Base-by-base conservation (phyloP, 352 stramenopile genomes). In the Phytophthora pinifolia region DNA sequence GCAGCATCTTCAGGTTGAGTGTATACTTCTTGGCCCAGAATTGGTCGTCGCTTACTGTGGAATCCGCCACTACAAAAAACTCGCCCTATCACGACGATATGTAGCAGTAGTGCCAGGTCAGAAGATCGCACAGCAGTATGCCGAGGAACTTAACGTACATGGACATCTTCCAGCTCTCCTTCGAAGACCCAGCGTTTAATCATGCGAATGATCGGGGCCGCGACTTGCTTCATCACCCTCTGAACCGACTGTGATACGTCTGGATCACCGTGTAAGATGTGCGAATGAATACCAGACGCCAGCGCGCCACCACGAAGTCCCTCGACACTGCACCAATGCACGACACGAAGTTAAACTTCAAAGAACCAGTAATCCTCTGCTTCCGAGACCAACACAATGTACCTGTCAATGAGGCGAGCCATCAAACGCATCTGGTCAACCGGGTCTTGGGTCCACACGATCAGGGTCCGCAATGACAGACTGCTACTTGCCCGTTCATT, bases 231-330 rank as follows among this genome's bases (percentile, higher is more conserved):
- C 57, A 94, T 81, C 9, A 94, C 79, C 35, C 54, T 86, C 67
- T 92, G 73, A 15, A 96, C 81, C 33, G 79, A 87, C 22, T 80
- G 59, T 9, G 75, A 77, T 1, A 93, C 76, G 9, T 72, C 62
- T 43, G 89, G 87, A 56, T 98, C 93, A 14, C 94, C 94, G 30
- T 98, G 91, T 17, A 96, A 64, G 12, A 94, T 75, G 62, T 97
- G 88, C n/a, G 81, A 89, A 58, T 98, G 81, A 45, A 98, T 76
- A 14, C 82, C 84, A 8, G 90, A 97, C 5, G 84, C 86, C 22
- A 98, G 58, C 3, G 91, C 88, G 15, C 94, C 94, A 30, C 94
- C 94, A 27, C 77, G 68, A 55, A 93, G 70, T 6, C 83, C 83
- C 55, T 96, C 83, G 14, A 92, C 84, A 65, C 84, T 91, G 32